A percentile compares a stretch with the other conserved stretches of the same genome.
Conservation (phyloP, 495 filamentous ascomycete genomes). For the Darksidea phi region DNA sequence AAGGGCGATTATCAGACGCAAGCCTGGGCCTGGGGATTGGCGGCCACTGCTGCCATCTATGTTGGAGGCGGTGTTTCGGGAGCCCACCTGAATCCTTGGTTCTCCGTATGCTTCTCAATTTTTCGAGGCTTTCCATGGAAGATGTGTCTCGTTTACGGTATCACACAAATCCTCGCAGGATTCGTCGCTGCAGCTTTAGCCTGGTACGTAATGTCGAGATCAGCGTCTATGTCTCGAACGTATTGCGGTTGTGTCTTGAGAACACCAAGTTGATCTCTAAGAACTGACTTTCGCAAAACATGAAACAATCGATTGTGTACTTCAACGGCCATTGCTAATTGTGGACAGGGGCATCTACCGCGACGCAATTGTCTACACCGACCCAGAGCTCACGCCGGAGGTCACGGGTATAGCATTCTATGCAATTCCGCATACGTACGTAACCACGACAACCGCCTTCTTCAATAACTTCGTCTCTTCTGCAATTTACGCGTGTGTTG, state of each 20-base stretch:
- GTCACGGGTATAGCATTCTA: not conserved
- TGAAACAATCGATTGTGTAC: too few relatives aligned
- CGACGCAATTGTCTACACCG: not conserved
- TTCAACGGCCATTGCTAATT: too few relatives aligned
- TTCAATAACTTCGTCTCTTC: not conserved
- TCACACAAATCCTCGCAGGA: not conserved
- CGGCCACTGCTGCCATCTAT: not conserved
- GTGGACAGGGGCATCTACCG: not conserved
- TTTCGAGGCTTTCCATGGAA: not conserved
- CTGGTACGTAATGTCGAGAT: not conserved
- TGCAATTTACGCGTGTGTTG: not conserved
- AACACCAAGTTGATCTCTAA: too few relatives aligned
- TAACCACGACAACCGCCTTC: not conserved
- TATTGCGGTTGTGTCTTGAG: too few relatives aligned
- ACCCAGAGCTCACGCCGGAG: not conserved
- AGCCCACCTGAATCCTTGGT: not conserved
- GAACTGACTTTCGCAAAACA: too few relatives aligned
- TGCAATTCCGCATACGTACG: not conserved
- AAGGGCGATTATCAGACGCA: not conserved
- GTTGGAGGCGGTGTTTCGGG: not conserved
- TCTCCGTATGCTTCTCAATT: not conserved
- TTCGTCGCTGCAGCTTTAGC: not conserved
- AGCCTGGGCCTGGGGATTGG: not conserved
- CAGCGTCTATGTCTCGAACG: too few relatives aligned
- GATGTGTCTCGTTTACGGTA: not conserved